phyloP scores from a whole-genome alignment of 1,284 basidiomycete species.

The Rugosomyces carneus region DNA sequence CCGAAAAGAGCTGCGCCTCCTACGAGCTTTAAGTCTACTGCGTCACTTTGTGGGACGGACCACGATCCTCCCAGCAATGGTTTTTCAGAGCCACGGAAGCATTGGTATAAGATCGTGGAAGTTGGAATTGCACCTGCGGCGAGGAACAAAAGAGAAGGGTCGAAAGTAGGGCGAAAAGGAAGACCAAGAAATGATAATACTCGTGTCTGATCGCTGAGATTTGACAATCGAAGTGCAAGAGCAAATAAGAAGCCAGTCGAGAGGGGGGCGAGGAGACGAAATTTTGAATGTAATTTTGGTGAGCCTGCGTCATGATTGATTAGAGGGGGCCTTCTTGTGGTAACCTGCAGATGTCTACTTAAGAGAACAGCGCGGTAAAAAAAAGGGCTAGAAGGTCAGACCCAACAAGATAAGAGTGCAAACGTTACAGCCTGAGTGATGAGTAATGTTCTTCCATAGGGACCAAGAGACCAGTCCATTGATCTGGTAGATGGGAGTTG shows the following conservation, averaged over 20 bases:
- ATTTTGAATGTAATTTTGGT: conserved; percentile 12
- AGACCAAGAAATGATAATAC: conserved; percentile 53
- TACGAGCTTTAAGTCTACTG: conserved; percentile 46
- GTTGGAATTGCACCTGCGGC: conserved; percentile 43
- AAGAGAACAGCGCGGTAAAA: neutral
- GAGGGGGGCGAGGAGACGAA: conserved; percentile 34
- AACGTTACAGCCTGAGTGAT: conserved; percentile 30
- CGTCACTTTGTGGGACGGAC: conserved; percentile 31
- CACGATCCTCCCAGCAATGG: conserved; percentile 35
- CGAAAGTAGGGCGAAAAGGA: conserved; percentile 42
- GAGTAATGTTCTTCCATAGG: conserved; percentile 30
- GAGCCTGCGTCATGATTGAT: neutral
- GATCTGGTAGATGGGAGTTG: conserved; percentile 20
- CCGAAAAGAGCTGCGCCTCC: conserved; percentile 56
- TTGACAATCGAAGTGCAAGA: conserved; percentile 49
- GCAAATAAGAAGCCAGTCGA: conserved; percentile 48
- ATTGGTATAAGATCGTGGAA: conserved; percentile 35
- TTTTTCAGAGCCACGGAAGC: conserved; percentile 28
- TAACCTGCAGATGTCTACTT: conserved; percentile 7
- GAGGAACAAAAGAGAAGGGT: conserved; percentile 46
- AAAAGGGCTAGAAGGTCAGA: conserved; percentile 19
- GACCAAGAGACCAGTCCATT: conserved; percentile 33
- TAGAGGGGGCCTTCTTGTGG: neutral
- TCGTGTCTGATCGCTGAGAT: conserved; percentile 46
- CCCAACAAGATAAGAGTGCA: conserved; percentile 28